Conservation (phyloP, 2,329 filamentous ascomycete species). For the Claviceps paspali region DNA sequence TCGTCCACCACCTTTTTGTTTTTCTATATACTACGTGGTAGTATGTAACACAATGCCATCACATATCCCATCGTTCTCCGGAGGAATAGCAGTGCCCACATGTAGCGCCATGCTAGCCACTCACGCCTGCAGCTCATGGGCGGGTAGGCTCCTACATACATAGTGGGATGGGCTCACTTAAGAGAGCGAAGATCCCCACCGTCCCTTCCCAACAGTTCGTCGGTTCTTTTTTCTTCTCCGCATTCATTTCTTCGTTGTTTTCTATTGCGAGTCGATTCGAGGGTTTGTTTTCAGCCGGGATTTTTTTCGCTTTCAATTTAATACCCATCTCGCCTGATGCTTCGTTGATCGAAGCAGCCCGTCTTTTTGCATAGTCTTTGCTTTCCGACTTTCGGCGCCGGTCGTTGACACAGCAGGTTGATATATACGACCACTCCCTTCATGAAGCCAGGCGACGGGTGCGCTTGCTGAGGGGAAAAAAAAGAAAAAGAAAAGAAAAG, state of each 20-base stretch:
- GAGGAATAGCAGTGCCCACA: no score
- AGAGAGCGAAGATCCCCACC: slow-evolving; percentile 15
- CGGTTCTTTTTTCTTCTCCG: slow-evolving; percentile 15
- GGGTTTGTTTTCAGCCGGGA: slow-evolving; percentile 12
- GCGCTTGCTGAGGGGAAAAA: neutral
- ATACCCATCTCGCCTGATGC: slow-evolving; percentile 15
- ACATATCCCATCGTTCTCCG: no score
- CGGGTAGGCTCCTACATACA: no score
- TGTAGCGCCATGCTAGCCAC: slow-evolving; percentile 11
- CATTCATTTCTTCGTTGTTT: slow-evolving; percentile 18
- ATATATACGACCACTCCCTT: slow-evolving; percentile 7
- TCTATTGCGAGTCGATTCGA: no score
- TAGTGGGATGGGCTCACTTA: slow-evolving; percentile 11
- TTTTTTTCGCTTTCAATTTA: slow-evolving; percentile 11
- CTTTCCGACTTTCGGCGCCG: slow-evolving; percentile 17
- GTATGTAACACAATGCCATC: no score
- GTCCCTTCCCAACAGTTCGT: slow-evolving; percentile 13
- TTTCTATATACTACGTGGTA: no score
- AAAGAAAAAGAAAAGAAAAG: neutral
- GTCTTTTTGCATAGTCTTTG: slow-evolving; percentile 18
- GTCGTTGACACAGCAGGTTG: slow-evolving; percentile 16
- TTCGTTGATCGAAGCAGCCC: slow-evolving; percentile 31
- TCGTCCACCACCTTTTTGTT: no score
- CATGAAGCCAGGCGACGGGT: neutral
- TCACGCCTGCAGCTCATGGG: slow-evolving; percentile 13